These are phyloP conservation scores for Bonia amplexicaulis DNA, from an alignment of 176 grass and related monocot genomes.

Conservation along the genomic window DNA sequence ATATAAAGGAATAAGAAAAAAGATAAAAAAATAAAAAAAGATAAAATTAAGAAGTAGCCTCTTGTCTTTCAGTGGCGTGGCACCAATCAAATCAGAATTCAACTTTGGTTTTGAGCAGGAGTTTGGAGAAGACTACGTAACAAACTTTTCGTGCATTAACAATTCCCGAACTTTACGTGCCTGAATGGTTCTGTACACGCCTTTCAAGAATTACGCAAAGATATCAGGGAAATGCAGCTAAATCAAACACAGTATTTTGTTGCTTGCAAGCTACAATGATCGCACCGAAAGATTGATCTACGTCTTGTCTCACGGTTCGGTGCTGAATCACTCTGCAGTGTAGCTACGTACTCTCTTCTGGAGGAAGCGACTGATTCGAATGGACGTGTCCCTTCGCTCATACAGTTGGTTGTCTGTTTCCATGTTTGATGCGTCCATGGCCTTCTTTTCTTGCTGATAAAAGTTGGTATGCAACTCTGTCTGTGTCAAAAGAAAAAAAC, in stretches of 20 bases:
- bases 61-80: not conserved
- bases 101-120: not conserved
- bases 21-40: rapidly evolving
- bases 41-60: too few species aligned
- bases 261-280: not conserved
- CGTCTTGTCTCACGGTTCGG: not conserved
- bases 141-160: not conserved
- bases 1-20: too few species aligned
- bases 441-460: not conserved
- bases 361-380: not conserved
- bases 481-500: not conserved
- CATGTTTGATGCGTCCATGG: not conserved
- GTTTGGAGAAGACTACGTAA: not conserved
- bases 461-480: not conserved
- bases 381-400: not conserved
- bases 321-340: not conserved
- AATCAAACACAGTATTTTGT: not conserved
- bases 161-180: not conserved
- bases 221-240: not conserved
- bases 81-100: not conserved
- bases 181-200: not conserved
- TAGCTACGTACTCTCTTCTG: not conserved
- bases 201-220: not conserved
- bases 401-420: not conserved
- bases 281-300: not conserved